These are phyloP conservation scores for Eimeria acervulina DNA, from an alignment of 169 alveolate genomes.

Conservation along the genomic window DNA sequence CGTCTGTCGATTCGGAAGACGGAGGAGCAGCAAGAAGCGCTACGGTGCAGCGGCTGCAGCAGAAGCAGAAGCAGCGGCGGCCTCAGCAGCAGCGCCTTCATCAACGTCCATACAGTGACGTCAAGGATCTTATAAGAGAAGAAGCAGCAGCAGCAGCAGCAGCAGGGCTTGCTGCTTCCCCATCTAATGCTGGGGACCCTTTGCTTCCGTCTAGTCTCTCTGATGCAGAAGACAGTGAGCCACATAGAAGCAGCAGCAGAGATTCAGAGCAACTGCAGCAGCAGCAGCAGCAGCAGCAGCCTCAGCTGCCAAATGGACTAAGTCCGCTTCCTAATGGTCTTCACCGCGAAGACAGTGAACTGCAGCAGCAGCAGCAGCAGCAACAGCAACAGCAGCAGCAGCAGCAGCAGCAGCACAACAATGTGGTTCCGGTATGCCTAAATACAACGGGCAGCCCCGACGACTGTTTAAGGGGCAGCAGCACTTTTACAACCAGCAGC, in stretches of 20 bases:
- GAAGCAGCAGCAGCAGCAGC: neutral
- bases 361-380: constrained; percentile 53
- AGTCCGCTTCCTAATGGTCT: neutral
- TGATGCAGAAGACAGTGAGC: neutral
- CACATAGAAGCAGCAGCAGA: constrained; percentile 13
- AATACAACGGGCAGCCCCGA: neutral
- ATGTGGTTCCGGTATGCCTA: neutral
- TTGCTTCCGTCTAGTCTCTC: neutral
- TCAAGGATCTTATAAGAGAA: neutral
- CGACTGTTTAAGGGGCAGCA: neutral
- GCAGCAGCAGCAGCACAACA: constrained; percentile 28
- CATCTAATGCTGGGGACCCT: neutral
- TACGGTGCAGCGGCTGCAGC: constrained; percentile 14
- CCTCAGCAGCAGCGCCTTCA: constrained; percentile 16
- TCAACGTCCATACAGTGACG: neutral
- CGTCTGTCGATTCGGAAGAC: neutral
- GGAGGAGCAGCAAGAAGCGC: neutral
- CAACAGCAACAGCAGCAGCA: constrained; percentile 59
- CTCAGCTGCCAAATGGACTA: neutral
- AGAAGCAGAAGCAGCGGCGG: constrained; percentile 22
- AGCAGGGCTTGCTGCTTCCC: neutral
- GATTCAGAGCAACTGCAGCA: constrained; percentile 13
- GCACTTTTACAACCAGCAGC: constrained; percentile 21
- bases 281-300: constrained; percentile 69
- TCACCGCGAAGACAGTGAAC: neutral